These are phyloP conservation scores for Aspergillus ustus DNA, from an alignment of 2,329 filamentous ascomycete genomes.

Conservation along the genomic window DNA sequence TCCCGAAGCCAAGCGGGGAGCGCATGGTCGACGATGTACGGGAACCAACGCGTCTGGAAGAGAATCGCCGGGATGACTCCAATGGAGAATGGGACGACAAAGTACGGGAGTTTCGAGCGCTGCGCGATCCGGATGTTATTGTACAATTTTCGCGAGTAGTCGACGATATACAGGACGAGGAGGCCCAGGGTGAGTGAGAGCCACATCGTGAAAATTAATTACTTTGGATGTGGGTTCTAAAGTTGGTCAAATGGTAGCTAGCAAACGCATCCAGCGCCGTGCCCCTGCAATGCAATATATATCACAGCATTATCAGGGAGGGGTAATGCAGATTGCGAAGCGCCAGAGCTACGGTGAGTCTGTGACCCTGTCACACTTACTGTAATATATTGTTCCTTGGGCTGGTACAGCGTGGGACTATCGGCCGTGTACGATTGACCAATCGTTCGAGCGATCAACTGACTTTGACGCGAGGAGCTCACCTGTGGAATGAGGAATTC, in stretches of 20 bases:
- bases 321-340: not conserved
- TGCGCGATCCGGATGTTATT: constrained; percentile 32
- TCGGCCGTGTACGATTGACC: not conserved
- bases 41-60: constrained; percentile 6
- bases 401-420: not conserved
- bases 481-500: too few species aligned
- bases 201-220: constrained; percentile 1
- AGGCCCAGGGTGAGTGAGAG: constrained; percentile 11
- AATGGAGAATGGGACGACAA: constrained; percentile 11
- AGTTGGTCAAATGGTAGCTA: not conserved
- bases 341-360: too few species aligned
- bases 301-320: not conserved
- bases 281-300: not conserved
- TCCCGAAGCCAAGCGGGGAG: constrained; percentile 22
- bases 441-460: not conserved
- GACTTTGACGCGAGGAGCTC: not conserved
- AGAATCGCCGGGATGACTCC: constrained; percentile 9
- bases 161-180: constrained; percentile 2
- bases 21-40: constrained; percentile 16
- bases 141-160: constrained; percentile 5
- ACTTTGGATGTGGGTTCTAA: not conserved
- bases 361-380: not conserved
- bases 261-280: not conserved
- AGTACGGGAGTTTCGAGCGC: constrained; percentile 19
- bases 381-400: not conserved